A percentile compares a stretch with the other conserved stretches of the same genome.
Evolutionary conservation across 2,329 filamentous ascomycete species (phyloP).

Genomic region (Stemphylium lycopersici): DNA sequence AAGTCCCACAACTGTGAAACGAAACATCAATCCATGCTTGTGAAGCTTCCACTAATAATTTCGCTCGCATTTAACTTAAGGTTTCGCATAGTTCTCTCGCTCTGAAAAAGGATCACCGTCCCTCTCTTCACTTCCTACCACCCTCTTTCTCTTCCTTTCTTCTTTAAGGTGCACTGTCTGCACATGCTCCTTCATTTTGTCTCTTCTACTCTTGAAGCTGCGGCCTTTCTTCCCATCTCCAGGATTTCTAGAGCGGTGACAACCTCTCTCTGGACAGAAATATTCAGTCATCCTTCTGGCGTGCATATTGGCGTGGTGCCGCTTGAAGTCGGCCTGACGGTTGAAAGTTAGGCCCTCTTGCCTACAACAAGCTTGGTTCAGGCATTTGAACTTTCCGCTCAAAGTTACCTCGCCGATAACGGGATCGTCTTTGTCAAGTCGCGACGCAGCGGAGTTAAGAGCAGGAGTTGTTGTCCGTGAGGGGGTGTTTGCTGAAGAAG

Average conservation of each 20-base stretch:
- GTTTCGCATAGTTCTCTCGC: neutral
- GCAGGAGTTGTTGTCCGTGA: neutral
- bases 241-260: slow-evolving; percentile 23
- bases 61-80: too few relatives aligned
- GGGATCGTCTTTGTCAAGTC: slow-evolving; percentile 1
- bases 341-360: slow-evolving; percentile 27
- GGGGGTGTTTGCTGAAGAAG: neutral
- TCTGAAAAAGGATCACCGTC: neutral
- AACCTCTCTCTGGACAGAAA: slow-evolving; percentile 31
- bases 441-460: neutral
- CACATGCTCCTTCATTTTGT: slow-evolving; percentile 41
- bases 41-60: too few relatives aligned
- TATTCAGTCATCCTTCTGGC: slow-evolving; percentile 18
- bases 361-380: slow-evolving; percentile 18
- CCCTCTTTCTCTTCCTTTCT: slow-evolving; percentile 11
- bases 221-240: slow-evolving; percentile 26
- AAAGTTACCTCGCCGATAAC: slow-evolving; percentile 35
- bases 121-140: neutral
- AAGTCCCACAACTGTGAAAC: too few relatives aligned
- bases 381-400: slow-evolving; percentile 34
- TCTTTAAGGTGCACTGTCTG: slow-evolving; percentile 28
- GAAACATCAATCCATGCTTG: too few relatives aligned
- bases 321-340: slow-evolving; percentile 40
- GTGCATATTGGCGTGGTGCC: slow-evolving; percentile 35
- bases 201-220: slow-evolving; percentile 37